Conservation (phyloP, 2,329 filamentous ascomycete species). For the Clonostachys rhizophaga region DNA sequence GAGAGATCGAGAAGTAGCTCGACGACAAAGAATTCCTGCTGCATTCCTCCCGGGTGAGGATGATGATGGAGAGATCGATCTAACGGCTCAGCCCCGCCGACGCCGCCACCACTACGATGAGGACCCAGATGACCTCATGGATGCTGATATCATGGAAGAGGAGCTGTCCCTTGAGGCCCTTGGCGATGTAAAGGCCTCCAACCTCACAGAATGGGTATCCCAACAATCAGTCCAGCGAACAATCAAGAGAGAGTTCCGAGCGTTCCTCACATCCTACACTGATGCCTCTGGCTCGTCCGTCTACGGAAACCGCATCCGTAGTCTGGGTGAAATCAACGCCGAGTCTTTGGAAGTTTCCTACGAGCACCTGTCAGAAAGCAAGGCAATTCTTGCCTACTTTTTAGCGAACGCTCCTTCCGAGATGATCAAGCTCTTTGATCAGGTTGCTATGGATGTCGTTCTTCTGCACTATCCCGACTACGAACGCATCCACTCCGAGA, state of each 20-base stretch:
- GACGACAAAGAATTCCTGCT: constrained; percentile 61
- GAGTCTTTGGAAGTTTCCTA: constrained; percentile 97
- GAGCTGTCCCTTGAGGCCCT: constrained; percentile 89
- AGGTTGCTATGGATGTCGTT: constrained; percentile 94
- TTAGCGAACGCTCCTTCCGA: constrained; percentile 93
- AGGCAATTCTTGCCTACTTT: constrained; percentile 93
- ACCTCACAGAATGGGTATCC: constrained; percentile 91
- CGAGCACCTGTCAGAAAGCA: constrained; percentile 82
- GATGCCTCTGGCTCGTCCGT: constrained; percentile 87
- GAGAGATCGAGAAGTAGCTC: constrained; percentile 67
- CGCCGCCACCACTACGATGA: constrained; percentile 91
- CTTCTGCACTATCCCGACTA: constrained; percentile 97
- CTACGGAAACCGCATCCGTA: constrained; percentile 90
- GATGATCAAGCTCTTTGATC: constrained; percentile 92
- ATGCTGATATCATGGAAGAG: constrained; percentile 90
- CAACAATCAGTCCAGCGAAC: constrained; percentile 86
- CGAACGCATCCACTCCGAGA: constrained; percentile 94
- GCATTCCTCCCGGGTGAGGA: constrained; percentile 79
- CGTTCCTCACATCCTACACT: constrained; percentile 93
- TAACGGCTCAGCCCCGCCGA: constrained; percentile 80
- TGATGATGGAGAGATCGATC: constrained; percentile 77
- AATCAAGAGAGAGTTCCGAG: constrained; percentile 95
- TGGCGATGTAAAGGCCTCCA: constrained; percentile 88
- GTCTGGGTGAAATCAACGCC: constrained; percentile 93
- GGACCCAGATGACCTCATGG: constrained; percentile 87